These are phyloP conservation scores for Rhizopus delemar DNA, from an alignment of 371 early-diverging fungal genomes.

Conservation along the genomic window DNA sequence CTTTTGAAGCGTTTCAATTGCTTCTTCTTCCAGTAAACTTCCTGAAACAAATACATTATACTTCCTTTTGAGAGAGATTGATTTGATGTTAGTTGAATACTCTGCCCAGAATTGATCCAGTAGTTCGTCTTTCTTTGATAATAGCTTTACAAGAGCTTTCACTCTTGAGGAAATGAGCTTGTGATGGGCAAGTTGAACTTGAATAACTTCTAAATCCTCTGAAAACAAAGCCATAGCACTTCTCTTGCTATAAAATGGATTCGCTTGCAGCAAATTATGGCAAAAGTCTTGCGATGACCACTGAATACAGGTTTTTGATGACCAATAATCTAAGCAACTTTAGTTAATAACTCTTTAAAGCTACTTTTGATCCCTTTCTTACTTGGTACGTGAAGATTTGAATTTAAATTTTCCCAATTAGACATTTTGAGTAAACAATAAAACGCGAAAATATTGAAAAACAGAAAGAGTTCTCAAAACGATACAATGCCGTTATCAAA, in stretches of 20 bases:
- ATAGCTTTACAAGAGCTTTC: constrained; percentile 10
- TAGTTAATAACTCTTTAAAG: constrained; percentile 7
- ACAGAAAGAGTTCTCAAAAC: constrained; percentile 5
- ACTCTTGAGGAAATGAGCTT: constrained; percentile 10
- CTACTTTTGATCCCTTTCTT: constrained; percentile 7
- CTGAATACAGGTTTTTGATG: constrained; percentile 5
- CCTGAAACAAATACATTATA: constrained; percentile 12
- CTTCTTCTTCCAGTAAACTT: constrained; percentile 11
- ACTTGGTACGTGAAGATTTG: constrained; percentile 7
- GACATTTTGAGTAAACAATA: constrained; percentile 3
- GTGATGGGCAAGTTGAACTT: constrained; percentile 9
- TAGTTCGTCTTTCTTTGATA: constrained; percentile 7
- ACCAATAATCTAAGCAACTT: constrained; percentile 9
- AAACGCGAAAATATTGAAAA: constrained; percentile 2
- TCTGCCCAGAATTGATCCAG: constrained; percentile 10
- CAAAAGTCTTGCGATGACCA: constrained; percentile 8
- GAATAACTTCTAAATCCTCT: constrained; percentile 4
- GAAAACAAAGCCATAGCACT: constrained; percentile 8
- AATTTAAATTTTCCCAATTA: constrained; percentile 4
- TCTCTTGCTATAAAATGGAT: constrained; percentile 7
- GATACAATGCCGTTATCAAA: neutral
- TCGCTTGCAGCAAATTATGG: constrained; percentile 2
- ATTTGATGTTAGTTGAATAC: constrained; percentile 12
- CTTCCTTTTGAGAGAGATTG: constrained; percentile 10
- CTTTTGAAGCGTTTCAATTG: constrained; percentile 6